phyloP scores from a whole-genome alignment of 2,329 filamentous ascomycete species.

The Cladosporium cucumerinum region DNA sequence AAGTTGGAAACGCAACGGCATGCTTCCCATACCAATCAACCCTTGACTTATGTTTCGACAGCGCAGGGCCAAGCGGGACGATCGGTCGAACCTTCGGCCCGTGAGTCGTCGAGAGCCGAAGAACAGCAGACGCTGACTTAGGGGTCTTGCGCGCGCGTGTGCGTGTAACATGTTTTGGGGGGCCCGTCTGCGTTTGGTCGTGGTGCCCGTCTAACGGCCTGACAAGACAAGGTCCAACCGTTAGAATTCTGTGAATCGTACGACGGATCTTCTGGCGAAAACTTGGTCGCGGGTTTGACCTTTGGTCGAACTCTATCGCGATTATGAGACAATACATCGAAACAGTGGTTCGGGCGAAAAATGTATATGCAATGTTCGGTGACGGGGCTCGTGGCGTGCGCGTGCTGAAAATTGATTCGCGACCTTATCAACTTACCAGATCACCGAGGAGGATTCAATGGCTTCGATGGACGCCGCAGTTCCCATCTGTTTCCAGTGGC shows the following conservation, averaged over 20 bases:
- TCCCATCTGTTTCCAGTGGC: neutral
- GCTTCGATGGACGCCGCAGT: neutral
- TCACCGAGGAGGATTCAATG: neutral
- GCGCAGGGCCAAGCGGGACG: neutral
- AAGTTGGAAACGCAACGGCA: neutral
- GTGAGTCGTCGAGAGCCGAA: conserved; percentile 1
- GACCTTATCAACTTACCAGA: neutral
- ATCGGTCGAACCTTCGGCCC: conserved; percentile 11
- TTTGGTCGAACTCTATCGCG: neutral
- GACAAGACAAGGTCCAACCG: neutral
- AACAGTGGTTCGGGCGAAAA: neutral
- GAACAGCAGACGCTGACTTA: conserved; percentile 3
- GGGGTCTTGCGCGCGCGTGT: neutral
- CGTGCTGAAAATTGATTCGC: neutral
- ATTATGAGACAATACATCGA: neutral
- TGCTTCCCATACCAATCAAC: neutral
- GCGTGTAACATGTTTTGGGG: neutral
- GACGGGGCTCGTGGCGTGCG: neutral
- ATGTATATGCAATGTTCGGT: neutral
- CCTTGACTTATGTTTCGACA: conserved; percentile 6
- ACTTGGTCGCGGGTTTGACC: neutral
- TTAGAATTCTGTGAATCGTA: neutral
- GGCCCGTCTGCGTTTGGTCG: neutral
- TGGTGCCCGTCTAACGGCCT: neutral
- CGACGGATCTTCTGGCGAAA: neutral